Conservation (phyloP, 1,139 yeast genomes). For the Yamadazyma blattariae region DNA sequence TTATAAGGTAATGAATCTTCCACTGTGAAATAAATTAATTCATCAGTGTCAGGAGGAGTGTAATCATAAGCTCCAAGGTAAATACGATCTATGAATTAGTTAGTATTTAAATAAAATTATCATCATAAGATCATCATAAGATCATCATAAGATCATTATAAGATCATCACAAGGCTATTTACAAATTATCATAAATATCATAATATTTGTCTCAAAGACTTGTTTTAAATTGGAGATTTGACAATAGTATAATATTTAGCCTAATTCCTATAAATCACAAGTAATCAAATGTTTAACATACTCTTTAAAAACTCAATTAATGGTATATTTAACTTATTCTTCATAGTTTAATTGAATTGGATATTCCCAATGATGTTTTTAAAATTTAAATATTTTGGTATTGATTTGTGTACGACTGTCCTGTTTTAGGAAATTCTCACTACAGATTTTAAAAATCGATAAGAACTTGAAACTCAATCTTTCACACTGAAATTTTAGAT, state of each 20-base stretch:
- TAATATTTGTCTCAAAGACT: too few relatives aligned
- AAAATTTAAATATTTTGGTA: constrained; percentile 4
- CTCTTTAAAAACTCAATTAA: constrained; percentile 47
- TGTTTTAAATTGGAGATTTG: too few relatives aligned
- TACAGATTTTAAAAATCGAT: too few relatives aligned
- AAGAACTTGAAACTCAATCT: background rate
- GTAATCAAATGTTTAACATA: too few relatives aligned
- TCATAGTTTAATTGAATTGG: constrained; percentile 6
- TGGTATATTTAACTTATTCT: constrained; percentile 21
- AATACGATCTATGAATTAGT: constrained; percentile 58
- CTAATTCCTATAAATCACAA: too few relatives aligned
- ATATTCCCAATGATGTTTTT: constrained; percentile 8
- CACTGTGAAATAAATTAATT: constrained; percentile 82
- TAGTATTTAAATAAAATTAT: too few relatives aligned
- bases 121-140: too few relatives aligned
- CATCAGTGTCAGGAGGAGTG: constrained; percentile 73
- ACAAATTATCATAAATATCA: too few relatives aligned
- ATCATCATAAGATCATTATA: too few relatives aligned
- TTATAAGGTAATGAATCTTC: constrained; percentile 92
- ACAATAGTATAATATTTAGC: too few relatives aligned
- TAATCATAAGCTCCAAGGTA: constrained; percentile 88
- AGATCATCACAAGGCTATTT: too few relatives aligned
- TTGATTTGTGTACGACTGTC: constrained; percentile 8
- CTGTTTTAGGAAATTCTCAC: constrained; percentile 7
- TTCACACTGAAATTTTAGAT: too few relatives aligned